Evolutionary conservation across 345 rosid species (phyloP), one percentile per base, ranked within the genome.

Genomic region (Moringa oleifera): DNA sequence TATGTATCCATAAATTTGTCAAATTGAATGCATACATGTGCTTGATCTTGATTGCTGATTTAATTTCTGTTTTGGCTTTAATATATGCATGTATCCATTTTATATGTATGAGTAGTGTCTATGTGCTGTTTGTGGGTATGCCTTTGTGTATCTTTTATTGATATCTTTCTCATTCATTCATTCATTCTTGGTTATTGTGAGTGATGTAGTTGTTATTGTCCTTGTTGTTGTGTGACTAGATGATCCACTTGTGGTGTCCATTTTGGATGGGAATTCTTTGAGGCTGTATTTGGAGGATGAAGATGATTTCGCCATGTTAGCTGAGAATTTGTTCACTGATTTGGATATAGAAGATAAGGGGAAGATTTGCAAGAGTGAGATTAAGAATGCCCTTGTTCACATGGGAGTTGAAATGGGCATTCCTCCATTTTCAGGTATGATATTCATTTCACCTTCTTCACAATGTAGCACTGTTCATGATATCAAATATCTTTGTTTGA

Each of bases 231-330:
- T 66, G 57, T 62, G 58, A 17, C 53, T 65, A 89, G 98, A 81
- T 64, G 68, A 83, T 71, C 98, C 96, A 18, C 37, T 91, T 58
- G 80, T 77, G 68, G 77, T 83, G 0, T 81, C 95, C 2, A 52
- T 83, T 51, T 68, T 89, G 64, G 84, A 91, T 73, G 98, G 96
- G 79, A 84, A 66, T 33, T 73, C 77, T n/a, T 61, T 87, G 78
- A 73, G 73, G 67, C 18, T 80, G 47, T 77, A 77, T 63, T 67
- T 87, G 74, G 92, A 89, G 68, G 98, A 92, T 53, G 98, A 92
- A 65, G 98, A 92, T 73, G 98, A 92, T 71, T 89, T 89, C 62
- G 96, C 98, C 0, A 82, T 92, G 98, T 63, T 92, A 59, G 96
- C 96, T 0, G 98, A 92, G 85, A 84, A 82, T 69, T 47, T 92